A percentile compares a stretch with the other conserved stretches of the same genome.
These are phyloP conservation scores for Lodderomyces elongisporus DNA, from an alignment of 1,139 yeast genomes.

Conservation along the genomic window DNA sequence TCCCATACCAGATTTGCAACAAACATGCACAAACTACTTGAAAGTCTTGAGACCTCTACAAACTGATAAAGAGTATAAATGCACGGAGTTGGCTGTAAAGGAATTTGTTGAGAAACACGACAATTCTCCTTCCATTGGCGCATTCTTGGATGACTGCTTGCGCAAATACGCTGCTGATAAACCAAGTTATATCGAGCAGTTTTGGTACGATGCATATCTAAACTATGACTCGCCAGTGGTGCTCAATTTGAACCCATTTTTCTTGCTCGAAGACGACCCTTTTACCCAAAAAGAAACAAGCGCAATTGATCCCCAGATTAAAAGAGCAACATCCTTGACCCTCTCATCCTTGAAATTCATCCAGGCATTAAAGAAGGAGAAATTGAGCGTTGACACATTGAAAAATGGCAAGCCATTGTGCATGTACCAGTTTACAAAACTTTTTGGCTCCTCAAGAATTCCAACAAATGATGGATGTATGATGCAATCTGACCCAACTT, in stretches of 20 bases:
- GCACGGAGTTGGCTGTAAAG: constrained; percentile 57
- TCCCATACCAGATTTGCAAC: constrained; percentile 72
- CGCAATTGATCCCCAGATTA: constrained; percentile 60
- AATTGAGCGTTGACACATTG: constrained; percentile 67
- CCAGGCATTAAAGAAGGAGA: constrained; percentile 70
- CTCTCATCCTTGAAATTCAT: constrained; percentile 74
- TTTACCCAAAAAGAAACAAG: constrained; percentile 56
- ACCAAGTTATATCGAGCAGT: constrained; percentile 82
- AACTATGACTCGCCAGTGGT: constrained; percentile 88
- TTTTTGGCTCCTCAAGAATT: constrained; percentile 82
- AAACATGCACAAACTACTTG: constrained; percentile 62
- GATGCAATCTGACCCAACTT: constrained; percentile 71
- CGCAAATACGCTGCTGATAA: constrained; percentile 58
- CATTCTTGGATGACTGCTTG: constrained; percentile 58
- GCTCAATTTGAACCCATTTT: constrained; percentile 80
- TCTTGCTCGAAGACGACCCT: constrained; percentile 85
- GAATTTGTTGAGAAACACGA: constrained; percentile 49
- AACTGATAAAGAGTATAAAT: constrained; percentile 61
- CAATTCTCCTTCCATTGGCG: no score
- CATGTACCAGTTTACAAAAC: constrained; percentile 84
- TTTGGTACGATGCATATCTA: constrained; percentile 87
- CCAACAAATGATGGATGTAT: constrained; percentile 78
- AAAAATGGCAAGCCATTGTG: constrained; percentile 66
- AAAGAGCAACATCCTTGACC: constrained; percentile 78
- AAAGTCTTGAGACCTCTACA: constrained; percentile 70